phyloP scores from a whole-genome alignment of 2,329 filamentous ascomycete species.

The Simplicillium aogashimaense region DNA sequence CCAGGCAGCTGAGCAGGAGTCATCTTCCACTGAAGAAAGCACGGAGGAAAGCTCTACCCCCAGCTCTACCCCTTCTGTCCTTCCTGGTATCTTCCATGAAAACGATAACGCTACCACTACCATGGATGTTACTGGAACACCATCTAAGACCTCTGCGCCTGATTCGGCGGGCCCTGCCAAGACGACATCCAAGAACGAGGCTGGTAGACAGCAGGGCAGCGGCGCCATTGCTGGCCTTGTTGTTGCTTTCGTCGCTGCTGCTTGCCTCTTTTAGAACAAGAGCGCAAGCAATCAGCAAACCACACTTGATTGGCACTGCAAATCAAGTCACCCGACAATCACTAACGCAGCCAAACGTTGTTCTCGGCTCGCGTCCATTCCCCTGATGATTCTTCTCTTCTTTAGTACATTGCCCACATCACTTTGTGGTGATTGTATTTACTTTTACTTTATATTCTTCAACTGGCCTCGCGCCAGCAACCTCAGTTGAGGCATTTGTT shows the following conservation, averaged over 20 bases:
- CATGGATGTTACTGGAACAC: conserved; percentile 10
- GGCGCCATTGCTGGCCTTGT: conserved; percentile 43
- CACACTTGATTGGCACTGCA: conserved; percentile 2
- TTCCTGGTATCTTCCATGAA: conserved; percentile 45
- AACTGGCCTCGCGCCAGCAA: too few species aligned
- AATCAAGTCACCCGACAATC: too few species aligned
- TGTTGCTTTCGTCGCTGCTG: conserved; percentile 44
- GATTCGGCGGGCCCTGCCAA: conserved; percentile 18
- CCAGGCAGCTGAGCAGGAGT: too few species aligned
- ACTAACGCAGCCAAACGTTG: too few species aligned
- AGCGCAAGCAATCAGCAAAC: conserved; percentile 4
- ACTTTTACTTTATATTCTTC: not conserved
- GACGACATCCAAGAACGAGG: conserved; percentile 32
- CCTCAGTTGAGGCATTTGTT: too few species aligned
- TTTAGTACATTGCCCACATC: too few species aligned
- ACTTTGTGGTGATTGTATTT: not conserved
- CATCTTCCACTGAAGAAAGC: conserved; percentile 7
- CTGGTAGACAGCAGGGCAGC: conserved; percentile 35
- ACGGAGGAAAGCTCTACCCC: conserved; percentile 10
- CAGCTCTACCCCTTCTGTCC: conserved; percentile 14
- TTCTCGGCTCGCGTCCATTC: too few species aligned
- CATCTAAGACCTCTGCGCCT: conserved; percentile 13
- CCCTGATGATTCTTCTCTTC: too few species aligned
- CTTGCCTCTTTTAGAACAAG: conserved; percentile 31
- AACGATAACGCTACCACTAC: conserved; percentile 26